Evolutionary conservation across 108 stramenopile species (phyloP), one percentile per base, ranked within the genome.

Genomic region (Cyclotella kingstonii): DNA sequence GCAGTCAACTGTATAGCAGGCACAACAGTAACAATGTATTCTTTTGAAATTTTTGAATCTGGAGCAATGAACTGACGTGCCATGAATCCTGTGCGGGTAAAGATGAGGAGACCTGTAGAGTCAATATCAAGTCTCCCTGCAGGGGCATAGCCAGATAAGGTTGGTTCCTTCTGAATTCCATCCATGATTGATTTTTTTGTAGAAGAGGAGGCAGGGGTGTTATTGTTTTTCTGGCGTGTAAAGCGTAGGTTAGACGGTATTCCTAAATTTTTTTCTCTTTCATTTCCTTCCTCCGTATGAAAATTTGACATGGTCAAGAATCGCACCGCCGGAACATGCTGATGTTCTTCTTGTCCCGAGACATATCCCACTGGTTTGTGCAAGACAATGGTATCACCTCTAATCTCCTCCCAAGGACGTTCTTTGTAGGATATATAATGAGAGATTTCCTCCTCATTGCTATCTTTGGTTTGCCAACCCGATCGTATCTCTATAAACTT

Each of bases 341-440:
- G 66, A 23, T 81, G 67, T 41, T 89, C 87, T 25, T 86, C 82
- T 59, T 90, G 89, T 17, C 78, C 80, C 2, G 83, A 83, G 0
- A 94, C 87, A 62, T 81, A 87, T 23, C 87, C 89, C 7, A 68
- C n/a, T 0, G 92, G 92, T 58, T 94, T 94, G 77, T 94, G 75
- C 54, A 94, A 44, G 17, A 94, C 73, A 7, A 94, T 60, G 0
- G 89, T 55, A 42, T 62, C 78, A 7, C 63, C 68, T n/a, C 52
- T 18, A 17, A 75, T 68, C 44, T 61, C 60, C 8, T 50, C 38
- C 72, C 67, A 62, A 30, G 63, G 45, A 28, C 45, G 60, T 51
- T 78, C 52, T 17, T 21, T 28, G 21, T 73, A 62, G 15, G 56
- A 70, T 22, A 70, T 39, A 46, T 43, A 49, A 21, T 26, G 42